phyloP scores from a whole-genome alignment of 225 moss, liverwort and hornwort species.

The Marchantia paleacea region DNA sequence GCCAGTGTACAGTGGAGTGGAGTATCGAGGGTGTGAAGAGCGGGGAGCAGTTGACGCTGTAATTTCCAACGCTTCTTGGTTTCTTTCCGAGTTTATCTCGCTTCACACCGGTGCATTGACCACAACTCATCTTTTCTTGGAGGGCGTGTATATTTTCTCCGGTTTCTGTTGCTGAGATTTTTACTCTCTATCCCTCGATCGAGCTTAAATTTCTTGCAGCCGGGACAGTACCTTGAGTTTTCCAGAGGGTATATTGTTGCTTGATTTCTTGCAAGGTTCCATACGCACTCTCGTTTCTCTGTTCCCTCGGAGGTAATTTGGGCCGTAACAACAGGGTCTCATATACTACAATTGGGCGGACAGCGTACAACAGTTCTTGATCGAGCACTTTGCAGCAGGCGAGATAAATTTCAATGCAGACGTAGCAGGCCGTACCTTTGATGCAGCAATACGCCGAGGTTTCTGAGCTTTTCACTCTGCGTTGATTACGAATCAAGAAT shows the following conservation, averaged over 20 bases:
- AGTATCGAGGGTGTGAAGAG: constrained; percentile 6
- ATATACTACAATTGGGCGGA: not conserved
- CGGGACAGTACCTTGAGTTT: not conserved
- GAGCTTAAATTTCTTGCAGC: constrained; percentile 11
- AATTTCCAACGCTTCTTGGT: not conserved
- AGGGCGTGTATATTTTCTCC: constrained; percentile 4
- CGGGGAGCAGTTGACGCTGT: constrained; percentile 15
- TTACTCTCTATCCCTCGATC: constrained; percentile 3
- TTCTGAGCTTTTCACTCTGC: not conserved
- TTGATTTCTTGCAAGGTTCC: constrained; percentile 11
- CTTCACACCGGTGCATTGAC: constrained; percentile 19
- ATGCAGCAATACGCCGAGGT: constrained; percentile 12
- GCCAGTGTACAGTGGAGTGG: constrained; percentile 20
- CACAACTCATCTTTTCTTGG: constrained; percentile 18
- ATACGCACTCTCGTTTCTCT: not conserved
- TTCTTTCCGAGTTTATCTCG: constrained; percentile 6
- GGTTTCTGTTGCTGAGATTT: constrained; percentile 1
- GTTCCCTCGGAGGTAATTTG: constrained; percentile 1
- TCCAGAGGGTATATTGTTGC: not conserved
- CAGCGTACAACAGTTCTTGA: constrained; percentile 12
- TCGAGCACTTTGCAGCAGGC: not conserved
- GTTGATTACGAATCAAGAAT: not conserved
- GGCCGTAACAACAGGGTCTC: constrained; percentile 1
- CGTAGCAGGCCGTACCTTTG: not conserved
- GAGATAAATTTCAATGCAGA: not conserved